These are phyloP conservation scores for Trametes cingulata DNA, from an alignment of 768 basidiomycete species.

Conservation along the genomic window DNA sequence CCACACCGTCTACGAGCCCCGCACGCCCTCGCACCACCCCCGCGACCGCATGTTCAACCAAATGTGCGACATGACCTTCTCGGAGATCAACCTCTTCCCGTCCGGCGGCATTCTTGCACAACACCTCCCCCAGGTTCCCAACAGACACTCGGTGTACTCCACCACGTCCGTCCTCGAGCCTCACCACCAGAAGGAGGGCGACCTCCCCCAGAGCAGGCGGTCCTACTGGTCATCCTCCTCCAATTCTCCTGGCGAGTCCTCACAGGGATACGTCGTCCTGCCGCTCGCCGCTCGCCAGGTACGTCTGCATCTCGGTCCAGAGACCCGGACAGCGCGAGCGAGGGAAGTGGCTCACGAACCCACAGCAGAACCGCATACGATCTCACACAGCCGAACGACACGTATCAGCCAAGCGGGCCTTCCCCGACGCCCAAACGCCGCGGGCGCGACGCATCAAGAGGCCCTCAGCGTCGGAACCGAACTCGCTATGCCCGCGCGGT, in stretches of 20 bases:
- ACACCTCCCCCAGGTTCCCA: conserved; percentile 42
- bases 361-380: conserved; percentile 12
- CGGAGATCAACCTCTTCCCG: conserved; percentile 67
- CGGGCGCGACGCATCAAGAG: conserved; percentile 17
- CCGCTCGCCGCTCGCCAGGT: conserved; percentile 19
- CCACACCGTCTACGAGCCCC: conserved; percentile 42
- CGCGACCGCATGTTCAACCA: conserved; percentile 37
- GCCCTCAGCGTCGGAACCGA: conserved; percentile 18
- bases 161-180: conserved; percentile 50
- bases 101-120: conserved; percentile 46
- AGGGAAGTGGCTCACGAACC: not conserved
- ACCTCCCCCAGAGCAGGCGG: conserved; percentile 41
- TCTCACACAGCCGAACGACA: conserved; percentile 9
- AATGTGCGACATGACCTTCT: conserved; percentile 60
- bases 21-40: conserved; percentile 50
- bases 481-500: no score
- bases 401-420: not conserved
- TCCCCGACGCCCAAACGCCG: conserved; percentile 3
- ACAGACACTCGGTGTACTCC: conserved; percentile 55
- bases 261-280: conserved; percentile 17
- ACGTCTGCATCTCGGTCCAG: not conserved
- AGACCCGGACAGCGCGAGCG: not conserved
- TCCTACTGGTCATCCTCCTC: conserved; percentile 65
- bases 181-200: conserved; percentile 40
- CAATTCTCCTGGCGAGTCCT: conserved; percentile 41